phyloP scores from a whole-genome alignment of 495 filamentous ascomycete genomes.

The Neurospora africana region DNA sequence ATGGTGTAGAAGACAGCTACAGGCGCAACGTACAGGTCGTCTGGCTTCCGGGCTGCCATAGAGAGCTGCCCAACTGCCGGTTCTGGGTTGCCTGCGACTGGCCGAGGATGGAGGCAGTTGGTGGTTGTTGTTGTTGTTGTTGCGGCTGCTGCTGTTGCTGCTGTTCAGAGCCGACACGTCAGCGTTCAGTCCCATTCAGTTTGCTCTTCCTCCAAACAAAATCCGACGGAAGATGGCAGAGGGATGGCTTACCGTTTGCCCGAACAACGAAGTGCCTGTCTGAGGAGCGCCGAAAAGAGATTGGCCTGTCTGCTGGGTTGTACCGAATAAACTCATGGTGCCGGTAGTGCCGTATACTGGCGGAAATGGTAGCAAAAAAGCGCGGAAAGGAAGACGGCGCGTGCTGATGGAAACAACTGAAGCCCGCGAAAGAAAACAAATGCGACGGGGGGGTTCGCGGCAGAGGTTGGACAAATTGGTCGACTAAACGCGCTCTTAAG shows the following conservation, averaged over 20 bases:
- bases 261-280: neutral
- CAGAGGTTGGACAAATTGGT: neutral
- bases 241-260: neutral
- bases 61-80: slow-evolving; percentile 27
- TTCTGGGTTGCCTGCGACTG: slow-evolving; percentile 25
- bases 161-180: slow-evolving; percentile 7
- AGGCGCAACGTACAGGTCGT: slow-evolving; percentile 27
- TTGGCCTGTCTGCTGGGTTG: neutral
- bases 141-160: slow-evolving; percentile 26
- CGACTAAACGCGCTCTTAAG: neutral
- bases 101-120: slow-evolving; percentile 14
- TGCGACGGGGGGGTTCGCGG: neutral
- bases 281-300: neutral
- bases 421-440: neutral
- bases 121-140: slow-evolving; percentile 23
- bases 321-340: neutral
- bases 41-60: slow-evolving; percentile 39
- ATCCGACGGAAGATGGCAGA: neutral
- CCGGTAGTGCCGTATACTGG: neutral
- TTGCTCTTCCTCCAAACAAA: neutral
- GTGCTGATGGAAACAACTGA: neutral
- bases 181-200: neutral
- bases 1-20: neutral
- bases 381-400: neutral
- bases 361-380: neutral